These are phyloP conservation scores for Hypoxylon lienhwacheense DNA, from an alignment of 495 filamentous ascomycete species.

Conservation along the genomic window DNA sequence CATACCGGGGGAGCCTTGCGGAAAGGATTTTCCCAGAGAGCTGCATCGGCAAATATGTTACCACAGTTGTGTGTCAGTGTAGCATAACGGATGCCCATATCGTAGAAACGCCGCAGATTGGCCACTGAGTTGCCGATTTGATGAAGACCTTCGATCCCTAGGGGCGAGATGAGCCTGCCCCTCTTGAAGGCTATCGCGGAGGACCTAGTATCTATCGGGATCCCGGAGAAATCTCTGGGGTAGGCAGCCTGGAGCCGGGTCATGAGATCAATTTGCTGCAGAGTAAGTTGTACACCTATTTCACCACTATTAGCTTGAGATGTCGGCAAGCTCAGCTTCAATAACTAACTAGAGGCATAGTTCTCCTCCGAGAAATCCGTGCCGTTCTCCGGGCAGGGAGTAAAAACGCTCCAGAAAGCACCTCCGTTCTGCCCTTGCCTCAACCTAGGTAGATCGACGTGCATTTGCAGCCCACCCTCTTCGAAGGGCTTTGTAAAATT, in stretches of 20 bases:
- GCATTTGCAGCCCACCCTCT: conserved; percentile 63
- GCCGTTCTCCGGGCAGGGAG: conserved; percentile 71
- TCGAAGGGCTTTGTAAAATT: conserved; percentile 73
- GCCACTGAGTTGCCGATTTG: conserved; percentile 88
- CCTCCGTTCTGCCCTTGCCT: conserved; percentile 64
- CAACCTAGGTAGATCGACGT: conserved; percentile 77
- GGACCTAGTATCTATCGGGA: conserved; percentile 56
- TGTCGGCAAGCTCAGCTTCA: background rate
- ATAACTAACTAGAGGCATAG: conserved; percentile 54
- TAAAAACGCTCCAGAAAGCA: conserved; percentile 90
- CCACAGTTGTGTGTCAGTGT: conserved; percentile 95
- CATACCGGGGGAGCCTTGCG: conserved; percentile 54
- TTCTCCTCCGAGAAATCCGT: conserved; percentile 72
- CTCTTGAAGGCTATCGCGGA: conserved; percentile 63
- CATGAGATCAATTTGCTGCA: conserved; percentile 84
- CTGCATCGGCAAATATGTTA: conserved; percentile 86
- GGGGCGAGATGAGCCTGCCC: conserved; percentile 62
- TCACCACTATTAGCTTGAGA: background rate
- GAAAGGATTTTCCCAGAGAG: conserved; percentile 55
- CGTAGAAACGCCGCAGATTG: conserved; percentile 72
- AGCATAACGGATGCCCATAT: conserved; percentile 84
- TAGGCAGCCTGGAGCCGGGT: conserved; percentile 67
- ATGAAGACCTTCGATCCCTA: conserved; percentile 90
- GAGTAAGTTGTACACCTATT: conserved; percentile 63
- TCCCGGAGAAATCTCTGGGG: conserved; percentile 67